Conservation (phyloP, 2,329 filamentous ascomycete species). For the Colletotrichum agaves region DNA sequence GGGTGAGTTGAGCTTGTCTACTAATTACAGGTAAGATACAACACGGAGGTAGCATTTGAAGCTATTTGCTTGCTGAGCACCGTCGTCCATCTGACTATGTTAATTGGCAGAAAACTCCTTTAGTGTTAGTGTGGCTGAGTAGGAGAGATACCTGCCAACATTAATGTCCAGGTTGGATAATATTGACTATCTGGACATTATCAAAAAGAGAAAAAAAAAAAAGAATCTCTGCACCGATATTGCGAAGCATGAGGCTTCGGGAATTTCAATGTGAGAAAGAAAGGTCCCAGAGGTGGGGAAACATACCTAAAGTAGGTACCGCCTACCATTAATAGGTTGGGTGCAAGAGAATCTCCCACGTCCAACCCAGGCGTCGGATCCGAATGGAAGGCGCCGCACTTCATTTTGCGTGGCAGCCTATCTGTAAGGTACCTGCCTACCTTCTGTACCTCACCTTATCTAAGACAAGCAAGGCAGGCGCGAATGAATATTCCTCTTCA, state of each 20-base stretch:
- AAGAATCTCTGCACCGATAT: no score
- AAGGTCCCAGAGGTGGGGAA: not conserved
- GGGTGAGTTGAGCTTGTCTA: not conserved
- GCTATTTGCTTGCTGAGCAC: not conserved
- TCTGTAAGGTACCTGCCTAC: no score
- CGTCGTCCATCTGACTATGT: not conserved
- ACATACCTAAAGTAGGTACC: not conserved
- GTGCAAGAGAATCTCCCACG: not conserved
- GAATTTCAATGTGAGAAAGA: no score
- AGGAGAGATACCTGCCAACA: no score
- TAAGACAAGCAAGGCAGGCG: not conserved
- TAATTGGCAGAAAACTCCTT: not conserved
- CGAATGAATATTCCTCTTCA: constrained; percentile 10
- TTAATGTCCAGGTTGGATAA: no score
- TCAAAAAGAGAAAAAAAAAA: no score
- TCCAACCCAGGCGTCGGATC: constrained; percentile 18
- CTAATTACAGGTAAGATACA: no score
- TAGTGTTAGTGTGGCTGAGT: no score
- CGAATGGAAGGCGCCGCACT: constrained; percentile 5
- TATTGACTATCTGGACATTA: no score
- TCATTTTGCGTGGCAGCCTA: no score
- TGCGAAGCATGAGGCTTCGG: no score
- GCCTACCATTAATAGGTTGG: not conserved
- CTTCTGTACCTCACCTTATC: not conserved
- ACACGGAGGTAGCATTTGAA: not conserved